Evolutionary conservation across 148 eudicot species (phyloP), one percentile per base, ranked within the genome.

Genomic region (Linanthus parryae): DNA sequence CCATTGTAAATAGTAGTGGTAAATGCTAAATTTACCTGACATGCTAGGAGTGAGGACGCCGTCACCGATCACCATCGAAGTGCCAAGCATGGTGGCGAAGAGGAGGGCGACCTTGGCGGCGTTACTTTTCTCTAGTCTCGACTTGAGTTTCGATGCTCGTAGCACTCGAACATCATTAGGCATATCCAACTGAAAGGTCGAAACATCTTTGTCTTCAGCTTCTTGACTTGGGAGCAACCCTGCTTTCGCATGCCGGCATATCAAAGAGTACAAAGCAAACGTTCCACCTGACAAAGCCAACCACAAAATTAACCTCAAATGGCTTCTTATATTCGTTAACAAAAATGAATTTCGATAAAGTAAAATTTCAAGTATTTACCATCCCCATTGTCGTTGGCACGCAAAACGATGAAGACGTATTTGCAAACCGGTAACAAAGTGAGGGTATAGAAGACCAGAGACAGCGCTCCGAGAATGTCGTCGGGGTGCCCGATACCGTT

Each of bases 41-140:
- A 75, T 71, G 25, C 67, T 66, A 11, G 80, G 80, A 0, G 81
- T 75, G 47, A 75, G 81, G 15, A 75, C 57, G 27, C 76, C 81
- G 48, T 75, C 81, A 1, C 81, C 81, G 6, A 75, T 71, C 23
- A 75, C 81, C 54, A 75, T 41, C 10, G 76, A 59, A 39, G 71
- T 67, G 0, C 76, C 64, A 15, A 75, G 67, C 73, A 75, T 75
- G 0, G 81, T 67, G 6, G 65, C 58, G 16, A 67, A 50, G 15
- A 75, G 52, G 17, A 75, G 71, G 61, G 40, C 7, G 24, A 56
- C 58, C 31, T 75, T 71, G 29, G 76, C 55, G 40, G 44, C 22
- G 4, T 1, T 38, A 25, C 65, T 63, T 7, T 53, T 64, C 34
- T 75, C 81, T 0, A 75, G 55, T 11, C 33, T 48, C 18, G 39